Base-by-base conservation (phyloP, 768 basidiomycete species). In the Russula sp. region DNA sequence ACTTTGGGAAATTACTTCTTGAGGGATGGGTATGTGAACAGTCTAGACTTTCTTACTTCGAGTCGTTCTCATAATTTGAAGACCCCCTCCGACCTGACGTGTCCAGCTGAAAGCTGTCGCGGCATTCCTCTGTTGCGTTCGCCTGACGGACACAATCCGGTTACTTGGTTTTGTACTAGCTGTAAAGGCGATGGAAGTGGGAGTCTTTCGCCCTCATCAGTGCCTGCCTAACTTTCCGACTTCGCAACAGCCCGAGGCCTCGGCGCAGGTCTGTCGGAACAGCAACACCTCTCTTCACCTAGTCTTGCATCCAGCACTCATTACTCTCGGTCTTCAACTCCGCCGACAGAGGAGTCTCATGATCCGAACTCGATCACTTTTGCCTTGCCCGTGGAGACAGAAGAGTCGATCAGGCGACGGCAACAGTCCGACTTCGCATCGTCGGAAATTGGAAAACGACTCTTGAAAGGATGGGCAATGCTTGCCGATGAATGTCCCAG, bases 391-490 rank as follows among this genome's bases (percentile, higher is more conserved):
- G 76, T 79, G 40, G 88, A 89, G 63, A 86, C 85, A 1, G 86
- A 85, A 67, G 84, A 86, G 67, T 81, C 79, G 26, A 76, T 84
- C 26, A 83, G 83, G 40, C 82, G 92, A 34, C 84, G 92, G 59
- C 84, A 86, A 64, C 92, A 94, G 73, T 91, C 90, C 2, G 92
- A 94, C 72, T 76, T 74, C 46, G 92, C 93, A 18, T 90, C 91
- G 3, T 75, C 85, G 57, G 88, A 89, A 71, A 90, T 94, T 34
- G 93, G 89, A 50, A 86, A 83, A 66, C 82, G 85, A 28, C 78
- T 94, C 64, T 75, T 94, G 52, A 85, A 84, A 70, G 92, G 89
- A 46, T 94, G 90, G 90, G 85, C 92, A 0, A 90, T 94, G 89
- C 79, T 94, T n/a, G 90, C 81, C 26, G 90, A 94, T 42, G 90